A percentile compares a stretch with the other conserved stretches of the same genome.
Evolutionary conservation across 2,329 filamentous ascomycete genomes (phyloP).

Genomic region (Dactylellina drechsleri): DNA sequence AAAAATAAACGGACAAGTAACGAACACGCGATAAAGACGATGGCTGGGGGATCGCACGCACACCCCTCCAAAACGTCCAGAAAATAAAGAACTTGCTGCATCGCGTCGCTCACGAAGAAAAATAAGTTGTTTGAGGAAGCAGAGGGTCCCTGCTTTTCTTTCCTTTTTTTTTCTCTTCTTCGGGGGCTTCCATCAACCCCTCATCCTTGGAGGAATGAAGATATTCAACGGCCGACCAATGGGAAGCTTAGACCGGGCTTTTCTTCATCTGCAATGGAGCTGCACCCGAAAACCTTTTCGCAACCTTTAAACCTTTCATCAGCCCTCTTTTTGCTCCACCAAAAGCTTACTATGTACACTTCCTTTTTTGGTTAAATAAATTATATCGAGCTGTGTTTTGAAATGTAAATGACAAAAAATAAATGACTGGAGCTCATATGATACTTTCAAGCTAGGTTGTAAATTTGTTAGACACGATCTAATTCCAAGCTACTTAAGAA

Average conservation of each 20-base stretch:
- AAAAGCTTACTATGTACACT: slow-evolving; percentile 50
- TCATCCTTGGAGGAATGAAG: slow-evolving; percentile 48
- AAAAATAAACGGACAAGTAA: slow-evolving; percentile 53
- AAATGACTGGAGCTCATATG: slow-evolving; percentile 32
- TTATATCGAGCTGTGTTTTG: slow-evolving; percentile 1
- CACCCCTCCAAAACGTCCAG: slow-evolving; percentile 19
- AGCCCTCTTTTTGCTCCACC: slow-evolving; percentile 43
- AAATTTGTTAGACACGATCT: too few species aligned
- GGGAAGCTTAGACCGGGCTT: slow-evolving; percentile 40
- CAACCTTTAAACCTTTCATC: slow-evolving; percentile 35
- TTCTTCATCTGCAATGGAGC: slow-evolving; percentile 52
- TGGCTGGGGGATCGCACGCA: slow-evolving; percentile 36
- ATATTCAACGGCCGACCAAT: slow-evolving; percentile 41
- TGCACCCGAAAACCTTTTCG: slow-evolving; percentile 51
- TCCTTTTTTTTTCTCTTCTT: slow-evolving; percentile 31
- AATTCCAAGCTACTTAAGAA: too few species aligned
- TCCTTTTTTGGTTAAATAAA: slow-evolving; percentile 39
- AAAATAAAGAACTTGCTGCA: slow-evolving; percentile 13
- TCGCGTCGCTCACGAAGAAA: slow-evolving; percentile 33
- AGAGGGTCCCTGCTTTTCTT: slow-evolving; percentile 29
- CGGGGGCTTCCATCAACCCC: slow-evolving; percentile 39
- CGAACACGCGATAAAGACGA: slow-evolving; percentile 54
- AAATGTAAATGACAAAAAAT: slow-evolving; percentile 17
- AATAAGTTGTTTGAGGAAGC: slow-evolving; percentile 25
- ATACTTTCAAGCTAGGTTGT: neutral